Percentiles rank a stretch among this genome's conserved stretches.
Conservation (phyloP, 2,329 filamentous ascomycete species). For the Alternaria gansuensis region DNA sequence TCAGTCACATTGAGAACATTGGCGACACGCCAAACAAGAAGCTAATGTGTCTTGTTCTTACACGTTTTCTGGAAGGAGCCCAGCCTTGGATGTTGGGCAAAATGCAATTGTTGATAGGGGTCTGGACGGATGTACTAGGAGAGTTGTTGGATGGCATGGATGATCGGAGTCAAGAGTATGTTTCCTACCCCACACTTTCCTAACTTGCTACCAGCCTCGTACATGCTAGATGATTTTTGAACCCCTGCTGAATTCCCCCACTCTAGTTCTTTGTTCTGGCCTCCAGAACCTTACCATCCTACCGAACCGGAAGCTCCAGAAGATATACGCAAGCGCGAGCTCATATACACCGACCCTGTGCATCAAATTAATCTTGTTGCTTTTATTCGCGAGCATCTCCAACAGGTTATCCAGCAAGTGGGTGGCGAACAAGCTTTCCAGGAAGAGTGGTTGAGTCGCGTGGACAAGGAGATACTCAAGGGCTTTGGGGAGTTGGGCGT, state of each 20-base stretch:
- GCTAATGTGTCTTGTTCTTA: constrained; percentile 75
- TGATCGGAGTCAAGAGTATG: constrained; percentile 54
- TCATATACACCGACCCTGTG: constrained; percentile 70
- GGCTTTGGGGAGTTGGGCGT: constrained; percentile 63
- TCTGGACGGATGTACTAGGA: constrained; percentile 76
- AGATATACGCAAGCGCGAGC: constrained; percentile 58
- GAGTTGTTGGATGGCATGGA: constrained; percentile 71
- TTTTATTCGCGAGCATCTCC: constrained; percentile 71
- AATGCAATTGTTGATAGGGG: constrained; percentile 76
- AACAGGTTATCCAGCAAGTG: constrained; percentile 64
- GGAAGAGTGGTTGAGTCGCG: constrained; percentile 74
- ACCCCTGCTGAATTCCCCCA: no score
- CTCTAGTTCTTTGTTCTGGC: constrained; percentile 55
- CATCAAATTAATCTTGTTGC: constrained; percentile 70
- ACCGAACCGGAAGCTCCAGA: constrained; percentile 56
- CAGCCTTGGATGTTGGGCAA: constrained; percentile 66
- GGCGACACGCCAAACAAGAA: constrained; percentile 73
- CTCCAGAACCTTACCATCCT: constrained; percentile 42
- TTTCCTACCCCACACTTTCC: constrained; percentile 4
- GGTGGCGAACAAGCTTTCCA: constrained; percentile 74
- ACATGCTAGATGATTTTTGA: neutral
- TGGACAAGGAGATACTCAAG: constrained; percentile 75
- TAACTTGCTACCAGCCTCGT: neutral
- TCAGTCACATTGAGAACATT: constrained; percentile 73
- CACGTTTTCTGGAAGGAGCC: constrained; percentile 72